Base-by-base conservation (phyloP, 2,329 filamentous ascomycete genomes). In the Fusarium denticulatum region DNA sequence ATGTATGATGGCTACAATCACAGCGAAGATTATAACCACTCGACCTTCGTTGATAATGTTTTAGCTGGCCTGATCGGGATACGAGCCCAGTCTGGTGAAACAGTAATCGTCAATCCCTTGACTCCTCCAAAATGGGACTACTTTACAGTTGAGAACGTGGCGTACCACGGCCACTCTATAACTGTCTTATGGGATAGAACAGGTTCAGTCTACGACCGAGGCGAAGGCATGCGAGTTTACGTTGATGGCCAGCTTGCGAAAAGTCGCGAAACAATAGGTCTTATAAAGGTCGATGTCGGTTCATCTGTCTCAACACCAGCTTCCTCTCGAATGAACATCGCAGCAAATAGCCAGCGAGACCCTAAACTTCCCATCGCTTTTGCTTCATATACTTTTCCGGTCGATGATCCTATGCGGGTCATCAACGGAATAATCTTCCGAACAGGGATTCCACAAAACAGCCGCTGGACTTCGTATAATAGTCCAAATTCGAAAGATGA, bases 21-120 rank as follows among this genome's bases (percentile, higher is more conserved):
- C 6, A 62, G 60, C 22, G 60, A 59, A 58, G 60, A 62, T 22
- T 62, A 62, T 7, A 46, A 39, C 8, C 60, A 62, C 26, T 62
- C 40, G 5, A 40, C 40, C 1, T 62, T 62, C 16, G 28, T 59
- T 15, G 52, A 58, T 13, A 58, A 59, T 16, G 40, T 40, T 9
- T 5, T 62, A 7, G 26, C 52, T 4, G 40, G 52, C 3, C 40
- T 62, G 1, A 39, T 62, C 3, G 52, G 52, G 1, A 11, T 62
- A 9, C 16, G 52, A 32, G 52, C 34, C 26, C 52, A 59, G 40
- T 28, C 40, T 37, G 52, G 26, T 2, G 7, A 62, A 11, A 6
- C 40, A 22, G 32, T 62, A 18, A 12, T 58, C 11, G 8, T 62
- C 7, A 34, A 62, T 36, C 52, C 60, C 6, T 6, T 62, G 34